Evolutionary conservation across 2,329 filamentous ascomycete species (phyloP).

Genomic region (Fusarium secorum): DNA sequence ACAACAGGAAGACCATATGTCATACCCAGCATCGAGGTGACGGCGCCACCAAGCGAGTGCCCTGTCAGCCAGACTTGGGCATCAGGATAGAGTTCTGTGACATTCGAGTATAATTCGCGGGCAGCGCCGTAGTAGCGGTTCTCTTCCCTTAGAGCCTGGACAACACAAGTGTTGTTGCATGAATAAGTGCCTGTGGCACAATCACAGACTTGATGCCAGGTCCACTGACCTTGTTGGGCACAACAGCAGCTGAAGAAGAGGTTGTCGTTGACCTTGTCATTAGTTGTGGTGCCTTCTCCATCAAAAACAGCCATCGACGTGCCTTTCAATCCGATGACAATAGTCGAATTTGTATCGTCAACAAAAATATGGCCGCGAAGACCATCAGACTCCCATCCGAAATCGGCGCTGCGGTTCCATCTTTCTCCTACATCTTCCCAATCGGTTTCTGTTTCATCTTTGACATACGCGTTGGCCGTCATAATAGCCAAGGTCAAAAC

Average conservation of each 20-base stretch:
- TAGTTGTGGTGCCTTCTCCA: conserved; percentile 94
- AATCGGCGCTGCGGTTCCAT: conserved; percentile 87
- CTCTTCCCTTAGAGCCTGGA: conserved; percentile 76
- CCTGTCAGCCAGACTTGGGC: conserved; percentile 89
- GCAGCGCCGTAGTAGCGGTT: conserved; percentile 92
- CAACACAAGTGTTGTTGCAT: conserved; percentile 92
- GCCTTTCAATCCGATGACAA: conserved; percentile 93
- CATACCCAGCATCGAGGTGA: conserved; percentile 85
- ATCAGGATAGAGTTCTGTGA: conserved; percentile 85
- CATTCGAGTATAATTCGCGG: conserved; percentile 89
- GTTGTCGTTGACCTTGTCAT: conserved; percentile 98
- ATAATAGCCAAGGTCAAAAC: conserved; percentile 86
- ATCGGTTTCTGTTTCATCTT: conserved; percentile 73
- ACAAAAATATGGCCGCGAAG: conserved; percentile 92
- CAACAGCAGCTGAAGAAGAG: conserved; percentile 98
- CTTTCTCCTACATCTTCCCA: conserved; percentile 83
- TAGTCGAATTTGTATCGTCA: conserved; percentile 82
- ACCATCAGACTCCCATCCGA: conserved; percentile 92
- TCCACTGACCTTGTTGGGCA: conserved; percentile 87
- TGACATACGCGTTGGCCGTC: conserved; percentile 88
- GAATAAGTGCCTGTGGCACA: conserved; percentile 87
- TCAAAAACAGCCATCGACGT: conserved; percentile 92
- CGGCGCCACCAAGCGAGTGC: conserved; percentile 90
- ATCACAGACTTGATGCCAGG: conserved; percentile 92
- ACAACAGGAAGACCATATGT: conserved; percentile 92